These are phyloP conservation scores for Suillus brevipes DNA, from an alignment of 768 basidiomycete species.

Conservation along the genomic window DNA sequence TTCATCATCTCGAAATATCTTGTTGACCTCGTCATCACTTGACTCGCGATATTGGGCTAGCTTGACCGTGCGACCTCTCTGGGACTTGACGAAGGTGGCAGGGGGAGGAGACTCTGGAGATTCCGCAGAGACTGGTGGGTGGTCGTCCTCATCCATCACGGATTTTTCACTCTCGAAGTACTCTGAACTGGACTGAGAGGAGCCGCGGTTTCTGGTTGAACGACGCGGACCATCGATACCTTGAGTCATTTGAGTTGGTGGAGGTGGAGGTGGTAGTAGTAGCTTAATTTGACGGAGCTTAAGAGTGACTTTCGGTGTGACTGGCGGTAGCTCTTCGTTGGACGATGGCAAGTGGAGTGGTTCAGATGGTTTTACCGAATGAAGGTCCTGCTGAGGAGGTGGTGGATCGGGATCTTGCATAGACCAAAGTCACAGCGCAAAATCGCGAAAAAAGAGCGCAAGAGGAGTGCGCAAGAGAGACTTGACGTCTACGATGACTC, in stretches of 20 bases:
- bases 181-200: constrained; percentile 30
- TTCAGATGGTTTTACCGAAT: constrained; percentile 3
- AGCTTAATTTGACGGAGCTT: constrained; percentile 21
- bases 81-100: constrained; percentile 26
- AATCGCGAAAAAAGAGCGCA: constrained; percentile 5
- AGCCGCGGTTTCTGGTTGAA: constrained; percentile 24
- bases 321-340: not conserved
- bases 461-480: not conserved
- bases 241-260: constrained; percentile 6
- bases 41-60: constrained; percentile 47
- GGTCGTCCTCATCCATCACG: constrained; percentile 26
- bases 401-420: constrained; percentile 15
- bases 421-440: constrained; percentile 6
- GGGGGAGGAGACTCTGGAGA: not conserved
- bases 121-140: constrained; percentile 8
- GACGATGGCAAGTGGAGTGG: not conserved
- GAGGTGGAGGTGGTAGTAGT: not conserved
- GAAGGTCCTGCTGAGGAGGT: not conserved
- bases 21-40: constrained; percentile 41
- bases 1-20: constrained; percentile 15
- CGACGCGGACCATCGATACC: constrained; percentile 22
- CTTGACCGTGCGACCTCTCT: constrained; percentile 42
- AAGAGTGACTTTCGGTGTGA: constrained; percentile 13
- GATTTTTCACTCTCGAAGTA: constrained; percentile 37
- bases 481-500: not conserved